These are phyloP conservation scores for Lobosporangium transversale DNA, from an alignment of 192 early-diverging fungal genomes.

Conservation along the genomic window DNA sequence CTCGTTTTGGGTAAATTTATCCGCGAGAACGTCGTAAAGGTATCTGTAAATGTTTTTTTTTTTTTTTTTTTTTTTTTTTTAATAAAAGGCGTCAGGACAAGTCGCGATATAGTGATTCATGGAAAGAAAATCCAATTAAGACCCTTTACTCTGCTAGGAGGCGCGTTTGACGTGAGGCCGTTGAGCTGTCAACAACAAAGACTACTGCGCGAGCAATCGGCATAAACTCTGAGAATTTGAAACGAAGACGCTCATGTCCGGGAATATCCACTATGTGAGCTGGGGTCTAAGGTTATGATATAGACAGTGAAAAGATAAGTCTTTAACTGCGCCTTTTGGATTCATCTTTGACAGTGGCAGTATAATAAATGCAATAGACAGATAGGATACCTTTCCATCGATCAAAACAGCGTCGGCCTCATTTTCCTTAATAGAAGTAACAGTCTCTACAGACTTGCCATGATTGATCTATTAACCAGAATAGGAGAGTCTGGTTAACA, in stretches of 20 bases:
- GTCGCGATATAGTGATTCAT: not conserved
- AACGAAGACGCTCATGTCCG: slow-evolving; percentile 86
- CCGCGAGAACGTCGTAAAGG: slow-evolving; percentile 83
- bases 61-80: not conserved
- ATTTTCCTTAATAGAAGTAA: slow-evolving; percentile 80
- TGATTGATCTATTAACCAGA: slow-evolving; percentile 66
- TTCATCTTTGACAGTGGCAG: too few species aligned
- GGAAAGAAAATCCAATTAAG: too few species aligned
- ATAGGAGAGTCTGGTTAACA: too few species aligned
- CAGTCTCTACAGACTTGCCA: slow-evolving; percentile 59
- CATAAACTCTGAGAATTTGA: slow-evolving; percentile 76
- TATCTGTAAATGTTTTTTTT: slow-evolving; percentile 45
- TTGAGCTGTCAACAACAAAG: slow-evolving; percentile 83
- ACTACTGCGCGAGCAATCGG: slow-evolving; percentile 74
- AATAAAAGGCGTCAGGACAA: not conserved
- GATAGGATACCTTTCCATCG: slow-evolving; percentile 45
- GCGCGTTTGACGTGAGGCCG: slow-evolving; percentile 62
- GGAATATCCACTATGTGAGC: slow-evolving; percentile 84
- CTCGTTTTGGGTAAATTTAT: slow-evolving; percentile 63
- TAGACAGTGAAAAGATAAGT: too few species aligned
- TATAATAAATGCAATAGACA: not conserved
- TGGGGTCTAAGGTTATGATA: slow-evolving; percentile 40
- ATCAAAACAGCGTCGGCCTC: slow-evolving; percentile 61
- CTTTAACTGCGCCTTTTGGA: too few species aligned
- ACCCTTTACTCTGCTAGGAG: slow-evolving; percentile 69